These are phyloP conservation scores for Dryadomyces sulphureus DNA, from an alignment of 2,329 filamentous ascomycete genomes.

Conservation along the genomic window DNA sequence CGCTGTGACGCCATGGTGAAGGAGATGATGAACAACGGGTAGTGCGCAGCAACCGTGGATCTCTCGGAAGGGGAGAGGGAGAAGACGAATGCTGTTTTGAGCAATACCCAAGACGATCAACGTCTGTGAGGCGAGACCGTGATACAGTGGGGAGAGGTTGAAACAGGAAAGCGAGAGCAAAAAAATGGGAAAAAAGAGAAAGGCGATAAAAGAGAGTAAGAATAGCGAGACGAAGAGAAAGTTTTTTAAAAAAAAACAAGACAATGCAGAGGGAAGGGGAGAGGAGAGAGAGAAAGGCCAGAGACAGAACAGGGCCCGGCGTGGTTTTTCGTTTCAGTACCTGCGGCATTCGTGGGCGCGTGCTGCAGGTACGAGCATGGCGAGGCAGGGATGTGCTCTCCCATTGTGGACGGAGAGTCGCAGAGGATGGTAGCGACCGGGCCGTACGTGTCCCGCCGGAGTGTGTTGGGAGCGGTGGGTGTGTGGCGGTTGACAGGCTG, in stretches of 20 bases:
- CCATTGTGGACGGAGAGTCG: background rate
- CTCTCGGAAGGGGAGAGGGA: background rate
- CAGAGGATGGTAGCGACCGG: background rate
- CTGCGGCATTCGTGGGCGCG: background rate
- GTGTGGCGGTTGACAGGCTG: too few relatives aligned
- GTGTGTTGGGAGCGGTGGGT: too few relatives aligned
- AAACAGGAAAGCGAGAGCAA: background rate
- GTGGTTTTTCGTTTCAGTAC: background rate
- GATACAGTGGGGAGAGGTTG: constrained; percentile 16
- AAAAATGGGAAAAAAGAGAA: background rate
- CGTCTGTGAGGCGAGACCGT: constrained; percentile 19
- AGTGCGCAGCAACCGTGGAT: too few relatives aligned
- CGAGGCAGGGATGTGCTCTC: background rate
- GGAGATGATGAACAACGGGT: too few relatives aligned
- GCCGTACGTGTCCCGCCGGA: background rate
- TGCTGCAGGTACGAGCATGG: background rate
- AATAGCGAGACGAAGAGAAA: too few relatives aligned
- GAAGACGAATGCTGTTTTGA: background rate
- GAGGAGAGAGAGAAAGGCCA: background rate
- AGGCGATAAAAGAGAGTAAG: background rate
- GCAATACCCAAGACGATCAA: constrained; percentile 15
- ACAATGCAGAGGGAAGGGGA: background rate
- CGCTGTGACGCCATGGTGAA: background rate
- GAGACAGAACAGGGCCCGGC: background rate
- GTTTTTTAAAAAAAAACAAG: background rate